Conservation (phyloP, 257 asterid species). For the Solanum ossicruentum region DNA sequence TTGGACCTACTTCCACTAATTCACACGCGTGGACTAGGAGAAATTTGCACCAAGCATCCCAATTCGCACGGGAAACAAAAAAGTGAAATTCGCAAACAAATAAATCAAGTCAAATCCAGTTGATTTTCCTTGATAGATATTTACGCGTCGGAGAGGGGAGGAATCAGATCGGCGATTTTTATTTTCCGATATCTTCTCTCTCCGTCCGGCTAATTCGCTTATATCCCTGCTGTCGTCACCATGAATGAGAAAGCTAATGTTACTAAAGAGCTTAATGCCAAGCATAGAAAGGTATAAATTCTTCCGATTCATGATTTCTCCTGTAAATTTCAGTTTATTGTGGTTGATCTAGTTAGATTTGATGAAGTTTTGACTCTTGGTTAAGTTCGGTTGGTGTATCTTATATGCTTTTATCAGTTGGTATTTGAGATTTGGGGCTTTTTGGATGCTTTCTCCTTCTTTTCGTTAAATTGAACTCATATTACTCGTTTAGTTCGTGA, state of each 20-base stretch:
- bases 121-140: constrained; percentile 1
- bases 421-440: background rate
- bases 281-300: constrained; percentile 70
- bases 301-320: background rate
- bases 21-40: background rate
- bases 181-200: constrained; percentile 3
- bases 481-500: background rate
- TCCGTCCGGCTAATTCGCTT: background rate
- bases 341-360: constrained; percentile 1
- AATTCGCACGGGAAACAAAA: background rate
- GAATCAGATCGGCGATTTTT: constrained; percentile 14
- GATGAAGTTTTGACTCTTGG: background rate
- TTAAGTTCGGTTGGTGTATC: background rate
- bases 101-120: background rate
- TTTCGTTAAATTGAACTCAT: background rate
- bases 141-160: constrained; percentile 1
- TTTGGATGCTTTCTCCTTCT: background rate
- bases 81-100: background rate
- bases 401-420: background rate
- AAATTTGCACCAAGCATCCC: background rate
- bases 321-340: background rate
- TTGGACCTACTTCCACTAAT: background rate
- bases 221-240: constrained; percentile 6
- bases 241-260: constrained; percentile 96
- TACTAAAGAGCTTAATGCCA: constrained; percentile 92